These are phyloP conservation scores for Hypoxylon cercidicola DNA, from an alignment of 495 filamentous ascomycete species.

Conservation along the genomic window DNA sequence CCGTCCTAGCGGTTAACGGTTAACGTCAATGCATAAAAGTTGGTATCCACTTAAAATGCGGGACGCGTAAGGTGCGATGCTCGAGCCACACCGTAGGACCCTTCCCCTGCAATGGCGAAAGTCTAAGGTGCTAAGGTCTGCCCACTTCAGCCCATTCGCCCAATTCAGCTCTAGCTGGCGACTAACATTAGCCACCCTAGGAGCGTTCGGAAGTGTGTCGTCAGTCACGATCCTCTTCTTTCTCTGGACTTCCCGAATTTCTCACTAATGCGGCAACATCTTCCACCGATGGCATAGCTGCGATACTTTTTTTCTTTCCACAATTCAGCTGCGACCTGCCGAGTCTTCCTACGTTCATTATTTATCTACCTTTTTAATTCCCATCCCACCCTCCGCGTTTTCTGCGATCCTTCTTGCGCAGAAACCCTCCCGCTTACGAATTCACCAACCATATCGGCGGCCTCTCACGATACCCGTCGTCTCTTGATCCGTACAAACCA, in stretches of 20 bases:
- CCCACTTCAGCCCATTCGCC: neutral
- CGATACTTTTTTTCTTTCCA: too few species aligned
- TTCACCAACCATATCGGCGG: neutral
- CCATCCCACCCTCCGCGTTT: too few species aligned
- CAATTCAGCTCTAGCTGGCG: neutral
- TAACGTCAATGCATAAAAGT: constrained; percentile 9
- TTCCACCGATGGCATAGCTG: too few species aligned
- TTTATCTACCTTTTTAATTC: too few species aligned
- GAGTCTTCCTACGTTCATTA: too few species aligned
- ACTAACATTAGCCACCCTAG: neutral
- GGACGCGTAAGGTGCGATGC: constrained; percentile 32
- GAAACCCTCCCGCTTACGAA: too few species aligned
- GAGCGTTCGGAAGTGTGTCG: constrained; percentile 13
- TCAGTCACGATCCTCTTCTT: constrained; percentile 23
- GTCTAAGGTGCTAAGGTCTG: neutral
- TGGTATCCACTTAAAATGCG: constrained; percentile 11
- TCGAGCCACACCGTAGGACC: constrained; percentile 12
- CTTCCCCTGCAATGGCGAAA: neutral
- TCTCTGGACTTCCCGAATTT: neutral
- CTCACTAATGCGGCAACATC: too few species aligned
- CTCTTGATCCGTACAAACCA: constrained; percentile 1
- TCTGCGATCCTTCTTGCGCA: too few species aligned
- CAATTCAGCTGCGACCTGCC: too few species aligned
- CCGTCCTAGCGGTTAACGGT: constrained; percentile 42
- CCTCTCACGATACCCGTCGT: too few species aligned